Base-by-base conservation (phyloP, 2,329 filamentous ascomycete species). In the Alternaria infectoria region DNA sequence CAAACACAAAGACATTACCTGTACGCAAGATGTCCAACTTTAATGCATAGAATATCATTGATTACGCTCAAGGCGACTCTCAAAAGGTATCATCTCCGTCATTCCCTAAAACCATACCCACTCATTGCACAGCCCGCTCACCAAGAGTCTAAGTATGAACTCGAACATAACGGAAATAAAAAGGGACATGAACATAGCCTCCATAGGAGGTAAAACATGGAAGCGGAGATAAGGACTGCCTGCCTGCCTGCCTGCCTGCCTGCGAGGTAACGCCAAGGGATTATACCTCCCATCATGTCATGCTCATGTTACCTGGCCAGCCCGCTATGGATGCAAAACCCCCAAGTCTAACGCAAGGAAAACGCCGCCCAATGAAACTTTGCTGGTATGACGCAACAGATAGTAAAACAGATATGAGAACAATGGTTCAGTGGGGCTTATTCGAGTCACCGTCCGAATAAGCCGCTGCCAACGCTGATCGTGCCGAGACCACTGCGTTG, bases 401-500 rank as follows among this genome's bases (percentile, higher is more conserved):
- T 57, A 61, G 45, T 57, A 61, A 58, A 44, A 61, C 54, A 61
- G 17, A 28, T 47, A 50, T 60, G 32, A 55, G 51, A 63, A 54
- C 56, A 63, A 46, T 36, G 13, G 43, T 49, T n/a, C 26, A 52
- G 30, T 21, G 15, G 26, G 25, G n/a, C 4, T 51, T 12, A 50
- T 11, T 13, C 26, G 40, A 11, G 40, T 74, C 66, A 79, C 54
- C 77, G 72, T 15, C 76, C 73, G 46, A 79, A 79, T 9, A 79
- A 61, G 28, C 73, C 73, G 52, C 65, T 76, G 10, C 75, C 76
- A 43, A 79, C 73, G 50, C 71, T 76, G 19, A 77, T 68, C n/a
- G 74, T 62, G 28, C 75, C 74, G 28, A 79, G 71, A 32, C 70
- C 68, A 57, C 64, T 74, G 17, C 72, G 74, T 47, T 79, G 77